These are phyloP conservation scores for Leccinellum luteum DNA, from an alignment of 768 basidiomycete species.

Conservation along the genomic window DNA sequence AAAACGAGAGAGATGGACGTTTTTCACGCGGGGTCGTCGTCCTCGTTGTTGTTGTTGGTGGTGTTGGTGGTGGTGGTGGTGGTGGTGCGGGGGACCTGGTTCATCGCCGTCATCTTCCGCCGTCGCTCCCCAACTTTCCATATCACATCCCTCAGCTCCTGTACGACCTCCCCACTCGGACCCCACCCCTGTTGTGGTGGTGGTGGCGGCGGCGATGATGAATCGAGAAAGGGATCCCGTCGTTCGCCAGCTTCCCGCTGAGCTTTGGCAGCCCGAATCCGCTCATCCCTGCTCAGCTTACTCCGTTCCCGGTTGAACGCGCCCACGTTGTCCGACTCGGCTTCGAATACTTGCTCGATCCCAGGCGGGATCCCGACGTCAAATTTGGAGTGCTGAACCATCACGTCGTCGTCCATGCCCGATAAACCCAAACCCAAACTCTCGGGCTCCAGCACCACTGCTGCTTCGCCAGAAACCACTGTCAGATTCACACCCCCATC, in stretches of 20 bases:
- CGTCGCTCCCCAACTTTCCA: conserved; percentile 79
- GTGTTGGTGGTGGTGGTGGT: too few relatives aligned
- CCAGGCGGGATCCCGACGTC: conserved; percentile 45
- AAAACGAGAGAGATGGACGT: too few relatives aligned
- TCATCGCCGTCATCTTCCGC: conserved; percentile 46
- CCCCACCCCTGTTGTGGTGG: too few relatives aligned
- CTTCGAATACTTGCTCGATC: conserved; percentile 83
- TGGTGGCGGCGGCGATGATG: conserved; percentile 6
- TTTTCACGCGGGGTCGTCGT: too few relatives aligned
- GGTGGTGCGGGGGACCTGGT: too few relatives aligned
- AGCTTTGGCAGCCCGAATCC: conserved; percentile 59
- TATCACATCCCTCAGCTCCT: conserved; percentile 83
- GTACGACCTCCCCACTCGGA: conserved; percentile 56
- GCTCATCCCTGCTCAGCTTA: conserved; percentile 70
- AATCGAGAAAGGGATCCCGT: neutral
- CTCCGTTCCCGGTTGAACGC: conserved; percentile 56
- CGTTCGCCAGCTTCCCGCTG: conserved; percentile 26
- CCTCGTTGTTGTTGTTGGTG: too few relatives aligned
- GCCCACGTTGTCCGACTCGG: conserved; percentile 40
- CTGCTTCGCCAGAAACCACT: conserved; percentile 19
- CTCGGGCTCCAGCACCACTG: conserved; percentile 4
- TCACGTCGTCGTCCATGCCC: conserved; percentile 36
- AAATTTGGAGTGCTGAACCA: neutral
- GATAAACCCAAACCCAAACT: neutral
- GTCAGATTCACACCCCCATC: neutral